These are phyloP conservation scores for Saccharomyces kudriavzevii DNA, from an alignment of 805 yeast genomes.

Conservation along the genomic window DNA sequence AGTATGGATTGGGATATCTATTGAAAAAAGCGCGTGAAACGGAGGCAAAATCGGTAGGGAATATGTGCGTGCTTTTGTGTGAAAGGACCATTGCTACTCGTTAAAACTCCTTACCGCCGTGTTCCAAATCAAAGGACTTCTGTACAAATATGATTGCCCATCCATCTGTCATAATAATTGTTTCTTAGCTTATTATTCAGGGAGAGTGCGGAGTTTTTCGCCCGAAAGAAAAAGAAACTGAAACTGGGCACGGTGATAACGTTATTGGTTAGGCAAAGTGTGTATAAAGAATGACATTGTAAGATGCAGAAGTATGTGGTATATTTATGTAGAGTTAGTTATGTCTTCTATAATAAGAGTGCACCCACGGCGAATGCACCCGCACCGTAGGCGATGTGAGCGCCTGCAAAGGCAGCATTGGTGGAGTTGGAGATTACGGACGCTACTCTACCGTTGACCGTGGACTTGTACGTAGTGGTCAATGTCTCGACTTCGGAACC, in stretches of 20 bases:
- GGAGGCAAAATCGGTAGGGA: slow-evolving; percentile 57
- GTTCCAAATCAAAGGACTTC: neutral
- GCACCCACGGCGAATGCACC: slow-evolving; percentile 16
- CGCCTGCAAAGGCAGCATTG: slow-evolving; percentile 10
- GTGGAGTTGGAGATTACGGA: slow-evolving; percentile 11
- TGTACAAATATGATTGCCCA: neutral
- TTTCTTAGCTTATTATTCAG: neutral
- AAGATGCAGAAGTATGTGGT: neutral
- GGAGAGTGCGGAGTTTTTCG: neutral
- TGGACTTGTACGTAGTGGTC: neutral
- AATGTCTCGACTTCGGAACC: neutral
- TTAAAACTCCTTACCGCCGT: neutral
- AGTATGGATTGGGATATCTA: slow-evolving; percentile 67
- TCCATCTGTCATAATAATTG: neutral
- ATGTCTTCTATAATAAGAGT: slow-evolving; percentile 1
- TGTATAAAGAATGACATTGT: neutral
- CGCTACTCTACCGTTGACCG: slow-evolving; percentile 4
- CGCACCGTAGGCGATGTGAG: slow-evolving; percentile 6
- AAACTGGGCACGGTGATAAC: neutral
- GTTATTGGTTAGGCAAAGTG: neutral
- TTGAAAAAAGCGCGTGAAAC: slow-evolving; percentile 72
- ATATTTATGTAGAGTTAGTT: slow-evolving; percentile 1
- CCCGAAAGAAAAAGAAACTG: neutral
- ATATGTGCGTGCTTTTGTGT: slow-evolving; percentile 48
- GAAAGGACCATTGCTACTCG: slow-evolving; percentile 49